phyloP scores from a whole-genome alignment of 2,329 filamentous ascomycete species.

The Mollisia scopiformis region DNA sequence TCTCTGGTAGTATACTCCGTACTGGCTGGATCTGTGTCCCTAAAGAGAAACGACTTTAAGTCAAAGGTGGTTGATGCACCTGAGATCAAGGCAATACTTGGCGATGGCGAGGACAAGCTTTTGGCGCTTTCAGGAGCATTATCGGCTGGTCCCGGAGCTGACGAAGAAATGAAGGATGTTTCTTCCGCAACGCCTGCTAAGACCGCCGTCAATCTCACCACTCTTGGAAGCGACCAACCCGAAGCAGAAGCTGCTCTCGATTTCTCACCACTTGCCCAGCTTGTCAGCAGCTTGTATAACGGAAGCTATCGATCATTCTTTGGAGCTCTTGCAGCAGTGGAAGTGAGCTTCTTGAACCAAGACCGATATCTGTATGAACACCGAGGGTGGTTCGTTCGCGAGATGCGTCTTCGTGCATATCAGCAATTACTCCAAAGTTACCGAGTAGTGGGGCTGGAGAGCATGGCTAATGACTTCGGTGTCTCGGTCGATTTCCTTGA shows the following conservation, averaged over 20 bases:
- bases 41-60: constrained; percentile 98
- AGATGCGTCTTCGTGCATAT: constrained; percentile 96
- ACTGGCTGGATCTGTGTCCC: constrained; percentile 87
- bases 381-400: constrained; percentile 94
- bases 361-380: constrained; percentile 97
- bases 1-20: constrained; percentile 94
- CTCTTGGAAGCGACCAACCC: constrained; percentile 73
- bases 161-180: constrained; percentile 74
- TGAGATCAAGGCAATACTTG: constrained; percentile 96
- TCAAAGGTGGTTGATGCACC: constrained; percentile 97
- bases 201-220: constrained; percentile 87
- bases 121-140: constrained; percentile 79
- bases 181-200: constrained; percentile 58
- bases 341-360: constrained; percentile 91
- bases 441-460: constrained; percentile 92
- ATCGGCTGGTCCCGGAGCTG: constrained; percentile 79
- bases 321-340: constrained; percentile 82
- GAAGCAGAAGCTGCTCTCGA: constrained; percentile 84
- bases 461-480: constrained; percentile 96
- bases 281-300: constrained; percentile 90
- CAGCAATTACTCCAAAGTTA: constrained; percentile 97
- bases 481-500: constrained; percentile 97
- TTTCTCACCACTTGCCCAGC: constrained; percentile 83
- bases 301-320: constrained; percentile 97
- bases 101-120: constrained; percentile 85